phyloP scores from a whole-genome alignment of 257 asterid species.

The Gardenia jasminoides region DNA sequence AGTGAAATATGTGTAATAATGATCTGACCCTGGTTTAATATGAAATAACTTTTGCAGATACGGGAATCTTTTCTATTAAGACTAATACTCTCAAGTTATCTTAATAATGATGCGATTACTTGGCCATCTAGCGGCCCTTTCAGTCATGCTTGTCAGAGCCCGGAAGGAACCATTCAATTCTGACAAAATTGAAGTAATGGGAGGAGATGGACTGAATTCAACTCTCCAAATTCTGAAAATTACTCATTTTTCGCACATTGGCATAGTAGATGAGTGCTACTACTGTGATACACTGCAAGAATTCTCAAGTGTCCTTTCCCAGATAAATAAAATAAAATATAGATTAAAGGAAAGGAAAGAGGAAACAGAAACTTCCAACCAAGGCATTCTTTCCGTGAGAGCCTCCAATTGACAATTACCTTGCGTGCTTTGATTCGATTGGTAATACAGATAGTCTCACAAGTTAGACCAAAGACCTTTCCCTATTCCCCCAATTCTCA shows the following conservation, averaged over 20 bases:
- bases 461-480: conserved; percentile 5
- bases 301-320: too few species aligned
- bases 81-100: too few species aligned
- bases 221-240: not conserved
- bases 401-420: conserved; percentile 14
- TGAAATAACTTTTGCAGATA: not conserved
- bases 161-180: not conserved
- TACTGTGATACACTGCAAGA: too few species aligned
- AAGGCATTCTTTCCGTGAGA: conserved; percentile 15
- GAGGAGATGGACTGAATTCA: too few species aligned
- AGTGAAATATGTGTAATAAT: not conserved
- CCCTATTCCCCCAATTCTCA: not conserved
- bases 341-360: not conserved
- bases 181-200: not conserved
- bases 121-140: not conserved
- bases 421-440: conserved; percentile 16
- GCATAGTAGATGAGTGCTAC: too few species aligned
- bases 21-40: not conserved
- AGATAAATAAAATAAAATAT: too few species aligned
- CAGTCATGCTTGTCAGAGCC: not conserved
- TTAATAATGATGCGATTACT: not conserved
- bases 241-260: not conserved
- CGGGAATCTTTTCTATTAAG: not conserved
- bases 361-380: not conserved
- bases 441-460: not conserved